Evolutionary conservation across 495 filamentous ascomycete species (phyloP), one percentile per base, ranked within the genome.

Genomic region (Glonium stellatum): DNA sequence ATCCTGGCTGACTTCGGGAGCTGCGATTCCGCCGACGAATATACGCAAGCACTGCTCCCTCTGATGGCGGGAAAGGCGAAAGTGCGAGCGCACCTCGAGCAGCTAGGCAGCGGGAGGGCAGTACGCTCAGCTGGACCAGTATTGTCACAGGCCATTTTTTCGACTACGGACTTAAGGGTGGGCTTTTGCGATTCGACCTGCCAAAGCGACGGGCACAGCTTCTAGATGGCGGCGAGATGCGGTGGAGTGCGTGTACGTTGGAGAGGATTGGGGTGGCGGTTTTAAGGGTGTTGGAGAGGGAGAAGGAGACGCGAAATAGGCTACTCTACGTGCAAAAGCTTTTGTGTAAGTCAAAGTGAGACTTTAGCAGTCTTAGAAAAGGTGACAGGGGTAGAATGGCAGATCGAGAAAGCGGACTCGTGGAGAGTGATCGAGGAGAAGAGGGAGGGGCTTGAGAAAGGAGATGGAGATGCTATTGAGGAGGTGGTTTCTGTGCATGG

Each of bases 101-200:
- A 60, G 18, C 12, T 61, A 1, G 21, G 41, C 8, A 12, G 42
- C 39, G 42, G 47, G 61, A 56, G n/a, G 42, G 60, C 13, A 42
- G 21, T 21, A 48, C 27, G 49, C 34, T 68, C 49, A 61, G 27
- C 9, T 68, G 65, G 65, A 65, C 65, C 62, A 60, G 49, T 31
- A 47, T 68, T 2, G 55, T 68, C 1, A 59, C 58, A 18, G 65
- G 65, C 23, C 65, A 68, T 65, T 65, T 68, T 48, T 68, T 68
- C 51, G 65, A 68, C 35, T 62, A 34, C 5, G 62, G 61, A 1
- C 55, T 68, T 10, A 35, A 12, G 31, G 21, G 25, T 15, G 41
- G 35, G 12, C 31, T 68, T 31, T 51, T 68, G 18, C 56, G 55
- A 18, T 65, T 65, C 31, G 59, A 68, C 44, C 44, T 68, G 1